Base-by-base conservation (phyloP, 2,329 filamentous ascomycete genomes). In the Venturia nashicola region DNA sequence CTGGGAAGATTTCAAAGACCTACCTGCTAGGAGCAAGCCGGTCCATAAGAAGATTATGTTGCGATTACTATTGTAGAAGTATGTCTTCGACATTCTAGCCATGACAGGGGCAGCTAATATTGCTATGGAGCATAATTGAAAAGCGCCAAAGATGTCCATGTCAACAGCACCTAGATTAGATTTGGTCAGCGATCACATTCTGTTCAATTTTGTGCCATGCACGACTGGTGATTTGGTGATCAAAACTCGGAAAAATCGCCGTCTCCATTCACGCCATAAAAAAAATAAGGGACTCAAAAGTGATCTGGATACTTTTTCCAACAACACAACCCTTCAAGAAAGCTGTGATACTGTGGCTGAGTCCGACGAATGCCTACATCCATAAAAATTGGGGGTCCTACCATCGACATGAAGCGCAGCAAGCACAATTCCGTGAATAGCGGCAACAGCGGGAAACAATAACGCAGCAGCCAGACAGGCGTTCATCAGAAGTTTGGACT, bases 1-100 rank as follows among this genome's bases (percentile, higher is more conserved):
- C 12, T 42, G 46, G 3, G n/a, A 27, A 14, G 16, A 64, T 48
- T 54, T 11, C 54, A 32, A 12, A 16, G 57, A 65, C 78, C 72
- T 65, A 82, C 84, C 86, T 32, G 82, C 79, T 14, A 88, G 76
- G 36, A 88, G 73, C 2, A 88, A 74, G 4, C 78, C 77, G 0
- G 84, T 85, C 86, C 86, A 89, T 0, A 86, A 42, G 67, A 88
- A 88, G 63, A 89, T 87, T 55, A 82, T 80, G 66, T 87, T 87
- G 43, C 86, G 78, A 2, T 85, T 85, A 0, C 82, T 83, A 27
- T 82, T 80, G 62, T 83, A 78, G 70, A 87, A 88, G 69, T 88
- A 88, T 0, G 85, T 88, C 18, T 74, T 74, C 1, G 85, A 88
- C 54, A 85, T 71, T 66, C 80, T 78, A 27, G 86, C 84, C 0